Percentiles rank a stretch among this genome's conserved stretches.
phyloP scores from a whole-genome alignment of 2,329 filamentous ascomycete species.

The Alternaria longipes region DNA sequence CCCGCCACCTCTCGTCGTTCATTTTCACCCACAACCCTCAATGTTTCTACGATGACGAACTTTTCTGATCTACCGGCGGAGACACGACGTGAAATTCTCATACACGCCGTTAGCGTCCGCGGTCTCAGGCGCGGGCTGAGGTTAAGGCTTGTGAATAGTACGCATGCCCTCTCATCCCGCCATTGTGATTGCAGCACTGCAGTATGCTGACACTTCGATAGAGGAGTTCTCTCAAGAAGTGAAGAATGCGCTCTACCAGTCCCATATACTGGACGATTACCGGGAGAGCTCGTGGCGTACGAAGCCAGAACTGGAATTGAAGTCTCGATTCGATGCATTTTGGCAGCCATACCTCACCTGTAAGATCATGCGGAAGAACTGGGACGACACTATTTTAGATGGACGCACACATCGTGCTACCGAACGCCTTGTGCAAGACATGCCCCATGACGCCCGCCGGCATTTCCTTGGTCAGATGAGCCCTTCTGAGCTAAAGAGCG shows the following conservation, averaged over 20 bases:
- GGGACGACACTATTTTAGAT: background rate
- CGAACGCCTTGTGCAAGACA: background rate
- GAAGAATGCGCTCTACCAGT: background rate
- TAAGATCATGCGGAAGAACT: slow-evolving; percentile 5
- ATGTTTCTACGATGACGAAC: background rate
- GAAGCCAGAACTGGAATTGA: background rate
- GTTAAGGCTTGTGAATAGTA: slow-evolving; percentile 11
- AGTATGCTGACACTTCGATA: background rate
- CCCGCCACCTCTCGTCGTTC: background rate
- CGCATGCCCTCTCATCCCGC: background rate
- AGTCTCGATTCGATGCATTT: slow-evolving; percentile 6
- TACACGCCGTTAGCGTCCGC: slow-evolving; percentile 1
- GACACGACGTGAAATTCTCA: slow-evolving; percentile 2
- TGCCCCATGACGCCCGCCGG: background rate
- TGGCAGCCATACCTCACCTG: slow-evolving; percentile 11
- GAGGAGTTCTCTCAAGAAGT: slow-evolving; percentile 9
- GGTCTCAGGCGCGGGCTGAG: slow-evolving; percentile 4
- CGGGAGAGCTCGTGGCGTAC: background rate
- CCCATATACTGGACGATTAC: background rate
- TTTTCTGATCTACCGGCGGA: background rate
- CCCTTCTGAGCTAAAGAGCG: background rate
- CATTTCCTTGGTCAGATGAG: background rate
- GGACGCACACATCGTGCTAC: background rate
- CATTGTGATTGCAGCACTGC: background rate
- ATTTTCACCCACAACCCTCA: background rate